Evolutionary conservation across 2,329 filamentous ascomycete genomes (phyloP).

Genomic region (Cladosporium sp.): DNA sequence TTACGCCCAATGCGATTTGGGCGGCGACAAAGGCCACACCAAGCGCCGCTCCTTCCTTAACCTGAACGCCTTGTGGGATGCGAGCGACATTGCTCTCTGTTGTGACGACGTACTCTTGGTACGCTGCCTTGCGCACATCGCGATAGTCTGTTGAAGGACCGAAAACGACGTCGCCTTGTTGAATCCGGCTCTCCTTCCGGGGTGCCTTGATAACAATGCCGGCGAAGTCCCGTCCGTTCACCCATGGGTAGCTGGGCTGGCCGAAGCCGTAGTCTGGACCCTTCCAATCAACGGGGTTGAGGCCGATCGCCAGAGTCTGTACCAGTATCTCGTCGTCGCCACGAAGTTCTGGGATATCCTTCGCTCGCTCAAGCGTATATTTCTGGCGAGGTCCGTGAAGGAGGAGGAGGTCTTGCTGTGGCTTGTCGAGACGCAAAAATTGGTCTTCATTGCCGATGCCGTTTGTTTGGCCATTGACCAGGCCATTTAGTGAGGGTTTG

Average conservation of each 20-base stretch:
- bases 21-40: constrained; percentile 71
- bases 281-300: constrained; percentile 77
- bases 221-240: constrained; percentile 65
- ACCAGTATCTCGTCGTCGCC: constrained; percentile 55
- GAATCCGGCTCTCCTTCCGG: constrained; percentile 45
- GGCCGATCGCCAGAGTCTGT: constrained; percentile 58
- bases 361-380: constrained; percentile 29
- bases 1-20: constrained; percentile 61
- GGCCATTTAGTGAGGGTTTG: neutral
- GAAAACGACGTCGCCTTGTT: constrained; percentile 53
- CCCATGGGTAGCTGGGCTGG: constrained; percentile 62
- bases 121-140: constrained; percentile 66
- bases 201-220: constrained; percentile 55
- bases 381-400: constrained; percentile 33
- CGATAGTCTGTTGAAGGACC: constrained; percentile 72
- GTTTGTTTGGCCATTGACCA: constrained; percentile 1
- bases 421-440: constrained; percentile 27
- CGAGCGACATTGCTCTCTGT: constrained; percentile 61
- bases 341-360: constrained; percentile 28
- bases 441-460: constrained; percentile 20
- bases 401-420: constrained; percentile 32
- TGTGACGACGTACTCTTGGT: constrained; percentile 64
- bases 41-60: constrained; percentile 56
- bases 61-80: constrained; percentile 51
- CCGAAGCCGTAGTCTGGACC: constrained; percentile 65